Percentiles rank a stretch among this genome's conserved stretches.
Conservation (phyloP, 108 stramenopile species). For the Cyclotella distinguenda region DNA sequence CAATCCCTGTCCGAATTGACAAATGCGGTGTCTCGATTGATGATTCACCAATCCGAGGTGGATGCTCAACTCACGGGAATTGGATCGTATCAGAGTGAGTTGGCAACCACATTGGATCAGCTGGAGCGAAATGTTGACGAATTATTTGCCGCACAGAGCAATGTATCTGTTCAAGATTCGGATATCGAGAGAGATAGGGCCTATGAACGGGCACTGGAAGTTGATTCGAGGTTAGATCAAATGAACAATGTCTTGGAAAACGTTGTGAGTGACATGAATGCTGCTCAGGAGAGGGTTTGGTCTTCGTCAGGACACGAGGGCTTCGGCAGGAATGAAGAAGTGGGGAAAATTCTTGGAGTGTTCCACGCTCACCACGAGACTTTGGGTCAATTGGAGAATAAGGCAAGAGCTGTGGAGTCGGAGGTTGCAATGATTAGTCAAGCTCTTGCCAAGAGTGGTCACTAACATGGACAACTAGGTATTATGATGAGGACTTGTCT, state of each 20-base stretch:
- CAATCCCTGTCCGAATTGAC: slow-evolving; percentile 58
- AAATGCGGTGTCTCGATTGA: slow-evolving; percentile 51
- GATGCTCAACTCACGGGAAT: slow-evolving; percentile 58
- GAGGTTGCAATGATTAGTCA: slow-evolving; percentile 51
- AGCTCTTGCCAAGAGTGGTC: slow-evolving; percentile 26
- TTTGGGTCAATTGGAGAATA: slow-evolving; percentile 61
- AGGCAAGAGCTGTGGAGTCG: slow-evolving; percentile 56
- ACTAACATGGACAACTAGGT: background rate
- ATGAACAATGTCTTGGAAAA: slow-evolving; percentile 46
- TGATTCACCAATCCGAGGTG: slow-evolving; percentile 69
- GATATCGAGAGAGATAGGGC: slow-evolving; percentile 73
- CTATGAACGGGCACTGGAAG: slow-evolving; percentile 56
- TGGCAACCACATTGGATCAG: slow-evolving; percentile 55
- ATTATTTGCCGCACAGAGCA: slow-evolving; percentile 62
- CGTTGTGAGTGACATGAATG: slow-evolving; percentile 52
- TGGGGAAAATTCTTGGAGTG: slow-evolving; percentile 53
- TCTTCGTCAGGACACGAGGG: slow-evolving; percentile 28
- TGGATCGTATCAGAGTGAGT: slow-evolving; percentile 63
- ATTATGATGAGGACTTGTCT: background rate
- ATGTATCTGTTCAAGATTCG: slow-evolving; percentile 62
- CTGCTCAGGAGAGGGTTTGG: slow-evolving; percentile 52
- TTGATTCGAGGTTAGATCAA: slow-evolving; percentile 52
- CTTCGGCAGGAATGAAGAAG: slow-evolving; percentile 34
- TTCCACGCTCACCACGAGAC: slow-evolving; percentile 77
- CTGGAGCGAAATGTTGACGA: slow-evolving; percentile 72